These are phyloP conservation scores for Ceratocystis albifundus DNA, from an alignment of 2,329 filamentous ascomycete species.

Conservation along the genomic window DNA sequence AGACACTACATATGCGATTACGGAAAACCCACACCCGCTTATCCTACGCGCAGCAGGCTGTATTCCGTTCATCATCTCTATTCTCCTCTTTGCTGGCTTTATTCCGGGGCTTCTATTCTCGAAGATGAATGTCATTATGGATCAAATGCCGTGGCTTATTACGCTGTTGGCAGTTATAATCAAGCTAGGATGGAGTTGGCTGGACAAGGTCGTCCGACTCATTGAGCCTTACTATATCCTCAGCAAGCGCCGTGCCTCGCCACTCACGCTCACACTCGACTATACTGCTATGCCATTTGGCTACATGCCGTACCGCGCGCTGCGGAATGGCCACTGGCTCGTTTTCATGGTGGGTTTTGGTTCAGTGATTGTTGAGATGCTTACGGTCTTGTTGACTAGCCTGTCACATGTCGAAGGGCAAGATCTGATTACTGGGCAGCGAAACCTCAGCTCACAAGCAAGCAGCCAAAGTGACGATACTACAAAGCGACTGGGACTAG, in stretches of 20 bases:
- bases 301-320: slow-evolving; percentile 49
- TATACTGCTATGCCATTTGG: slow-evolving; percentile 62
- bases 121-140: slow-evolving; percentile 27
- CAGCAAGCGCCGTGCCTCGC: slow-evolving; percentile 51
- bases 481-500: not conserved
- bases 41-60: slow-evolving; percentile 52
- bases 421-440: slow-evolving; percentile 35
- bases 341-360: slow-evolving; percentile 59
- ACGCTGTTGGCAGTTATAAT: slow-evolving; percentile 54
- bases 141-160: slow-evolving; percentile 48
- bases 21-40: slow-evolving; percentile 54
- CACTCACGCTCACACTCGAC: slow-evolving; percentile 56
- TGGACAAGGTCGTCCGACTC: slow-evolving; percentile 60
- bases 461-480: too few relatives aligned
- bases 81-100: slow-evolving; percentile 45
- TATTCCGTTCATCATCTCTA: slow-evolving; percentile 47
- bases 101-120: slow-evolving; percentile 52
- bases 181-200: slow-evolving; percentile 55
- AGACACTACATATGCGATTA: slow-evolving; percentile 33
- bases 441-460: slow-evolving; percentile 26
- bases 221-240: slow-evolving; percentile 65
- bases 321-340: slow-evolving; percentile 52
- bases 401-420: slow-evolving; percentile 53
- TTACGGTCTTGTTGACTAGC: slow-evolving; percentile 57
- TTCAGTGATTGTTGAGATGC: slow-evolving; percentile 59